Conservation (phyloP, 2,329 filamentous ascomycete genomes). For the Talaromyces sp. region DNA sequence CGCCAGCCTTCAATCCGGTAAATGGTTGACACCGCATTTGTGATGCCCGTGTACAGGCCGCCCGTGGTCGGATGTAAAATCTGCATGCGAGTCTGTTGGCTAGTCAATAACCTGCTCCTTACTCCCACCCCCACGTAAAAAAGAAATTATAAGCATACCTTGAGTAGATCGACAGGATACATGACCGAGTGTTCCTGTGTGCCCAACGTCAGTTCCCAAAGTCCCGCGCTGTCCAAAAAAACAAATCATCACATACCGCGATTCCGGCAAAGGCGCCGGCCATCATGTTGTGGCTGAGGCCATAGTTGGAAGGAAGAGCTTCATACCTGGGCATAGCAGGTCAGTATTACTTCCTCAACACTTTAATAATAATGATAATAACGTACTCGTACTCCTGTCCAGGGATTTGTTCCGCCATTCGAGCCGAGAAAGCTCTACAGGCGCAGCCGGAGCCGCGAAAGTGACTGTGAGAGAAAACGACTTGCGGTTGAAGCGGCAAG, state of each 20-base stretch:
- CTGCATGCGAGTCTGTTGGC: constrained; percentile 86
- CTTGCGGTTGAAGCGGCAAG: background rate
- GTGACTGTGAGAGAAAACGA: constrained; percentile 1
- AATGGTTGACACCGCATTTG: constrained; percentile 89
- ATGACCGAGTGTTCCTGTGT: constrained; percentile 92
- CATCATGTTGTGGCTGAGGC: constrained; percentile 87
- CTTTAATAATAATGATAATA: constrained; percentile 10
- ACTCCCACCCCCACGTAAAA: too few species aligned
- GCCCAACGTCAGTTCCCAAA: constrained; percentile 14
- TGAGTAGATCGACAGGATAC: constrained; percentile 97
- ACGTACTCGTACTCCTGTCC: constrained; percentile 46
- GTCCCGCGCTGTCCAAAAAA: background rate
- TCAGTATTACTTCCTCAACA: constrained; percentile 4
- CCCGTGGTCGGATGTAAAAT: constrained; percentile 79
- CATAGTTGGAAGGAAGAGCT: constrained; percentile 89
- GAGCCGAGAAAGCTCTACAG: constrained; percentile 22
- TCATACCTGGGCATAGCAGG: constrained; percentile 64
- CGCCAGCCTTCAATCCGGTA: constrained; percentile 82
- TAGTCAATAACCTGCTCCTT: background rate
- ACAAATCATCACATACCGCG: constrained; percentile 58
- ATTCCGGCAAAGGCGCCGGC: constrained; percentile 96
- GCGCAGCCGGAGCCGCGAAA: constrained; percentile 29
- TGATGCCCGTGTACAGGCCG: constrained; percentile 81
- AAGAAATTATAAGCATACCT: constrained; percentile 57
- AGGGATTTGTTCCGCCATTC: constrained; percentile 41